Evolutionary conservation across 1,284 basidiomycete species (phyloP).

Genomic region (Acaromyces ingoldii): DNA sequence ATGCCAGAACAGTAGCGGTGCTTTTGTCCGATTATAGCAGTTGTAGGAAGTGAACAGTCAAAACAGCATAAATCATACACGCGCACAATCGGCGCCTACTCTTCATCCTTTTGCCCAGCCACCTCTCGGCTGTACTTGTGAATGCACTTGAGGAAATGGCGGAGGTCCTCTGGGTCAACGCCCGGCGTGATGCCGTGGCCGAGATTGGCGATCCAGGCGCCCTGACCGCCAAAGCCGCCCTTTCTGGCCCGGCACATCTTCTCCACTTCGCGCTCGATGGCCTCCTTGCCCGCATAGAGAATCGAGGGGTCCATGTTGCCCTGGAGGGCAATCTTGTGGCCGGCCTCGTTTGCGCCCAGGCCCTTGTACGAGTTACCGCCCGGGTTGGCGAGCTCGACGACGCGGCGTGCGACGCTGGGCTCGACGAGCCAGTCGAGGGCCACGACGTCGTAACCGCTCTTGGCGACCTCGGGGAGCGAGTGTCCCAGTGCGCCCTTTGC

Average conservation of each 20-base stretch:
- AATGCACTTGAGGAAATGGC: slow-evolving; percentile 42
- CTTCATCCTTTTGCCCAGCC: slow-evolving; percentile 13
- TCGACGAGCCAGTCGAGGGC: slow-evolving; percentile 48
- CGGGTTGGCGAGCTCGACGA: slow-evolving; percentile 34
- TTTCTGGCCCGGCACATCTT: slow-evolving; percentile 61
- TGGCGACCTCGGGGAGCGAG: slow-evolving; percentile 44
- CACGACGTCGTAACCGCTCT: slow-evolving; percentile 49
- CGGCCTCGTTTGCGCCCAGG: slow-evolving; percentile 35
- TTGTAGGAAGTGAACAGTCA: too few relatives aligned
- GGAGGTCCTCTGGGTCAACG: slow-evolving; percentile 48
- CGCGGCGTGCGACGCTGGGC: slow-evolving; percentile 40
- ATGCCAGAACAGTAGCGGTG: background rate
- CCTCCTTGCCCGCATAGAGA: slow-evolving; percentile 72
- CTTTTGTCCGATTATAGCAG: background rate
- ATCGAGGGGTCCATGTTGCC: slow-evolving; percentile 89
- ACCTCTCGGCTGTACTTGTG: slow-evolving; percentile 43
- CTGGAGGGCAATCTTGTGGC: slow-evolving; percentile 67
- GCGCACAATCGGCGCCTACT: background rate
- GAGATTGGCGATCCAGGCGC: slow-evolving; percentile 75
- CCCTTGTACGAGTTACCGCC: slow-evolving; percentile 24
- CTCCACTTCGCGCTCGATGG: slow-evolving; percentile 81
- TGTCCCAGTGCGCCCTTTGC: slow-evolving; percentile 48
- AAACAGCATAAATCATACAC: too few relatives aligned
- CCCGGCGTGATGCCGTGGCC: slow-evolving; percentile 78
- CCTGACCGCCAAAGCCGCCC: slow-evolving; percentile 63